Evolutionary conservation across 306 rosid genomes (phyloP).

Genomic region (Castanospermum australe): DNA sequence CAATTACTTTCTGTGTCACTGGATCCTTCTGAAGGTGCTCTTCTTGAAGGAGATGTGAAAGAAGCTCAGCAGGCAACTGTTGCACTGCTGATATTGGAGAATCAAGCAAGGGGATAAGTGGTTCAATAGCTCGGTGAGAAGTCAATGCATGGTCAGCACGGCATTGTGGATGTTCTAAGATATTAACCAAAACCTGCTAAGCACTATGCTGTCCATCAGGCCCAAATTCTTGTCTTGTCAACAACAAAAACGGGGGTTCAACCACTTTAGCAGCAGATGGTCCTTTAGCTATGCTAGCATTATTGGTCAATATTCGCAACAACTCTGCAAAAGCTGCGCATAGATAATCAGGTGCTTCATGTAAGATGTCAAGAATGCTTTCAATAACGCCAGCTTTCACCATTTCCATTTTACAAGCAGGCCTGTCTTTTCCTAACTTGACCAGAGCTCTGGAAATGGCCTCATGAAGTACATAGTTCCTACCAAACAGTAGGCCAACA

Average conservation of each 20-base stretch:
- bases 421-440: slow-evolving; percentile 95
- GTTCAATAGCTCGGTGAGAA: slow-evolving; percentile 87
- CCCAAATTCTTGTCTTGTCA: slow-evolving; percentile 81
- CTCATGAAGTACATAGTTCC: slow-evolving; percentile 90
- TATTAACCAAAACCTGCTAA: slow-evolving; percentile 92
- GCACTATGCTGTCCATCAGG: slow-evolving; percentile 98
- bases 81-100: slow-evolving; percentile 91
- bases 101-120: slow-evolving; percentile 88
- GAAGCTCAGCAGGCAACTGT: slow-evolving; percentile 97
- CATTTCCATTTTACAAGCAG: slow-evolving; percentile 97
- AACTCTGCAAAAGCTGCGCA: slow-evolving; percentile 87
- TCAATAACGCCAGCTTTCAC: slow-evolving; percentile 96
- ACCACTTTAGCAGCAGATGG: slow-evolving; percentile 90
- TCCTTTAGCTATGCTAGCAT: slow-evolving; percentile 96
- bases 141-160: slow-evolving; percentile 84
- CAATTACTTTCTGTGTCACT: slow-evolving; percentile 82
- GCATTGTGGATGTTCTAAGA: slow-evolving; percentile 93
- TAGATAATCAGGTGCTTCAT: slow-evolving; percentile 91
- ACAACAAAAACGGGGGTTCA: slow-evolving; percentile 81
- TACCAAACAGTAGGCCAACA: slow-evolving; percentile 85
- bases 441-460: slow-evolving; percentile 91
- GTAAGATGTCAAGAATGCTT: slow-evolving; percentile 76
- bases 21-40: slow-evolving; percentile 92
- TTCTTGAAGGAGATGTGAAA: slow-evolving; percentile 85
- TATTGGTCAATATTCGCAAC: slow-evolving; percentile 94